These are phyloP conservation scores for Phanerochaete sordida DNA, from an alignment of 768 basidiomycete genomes.

Conservation along the genomic window DNA sequence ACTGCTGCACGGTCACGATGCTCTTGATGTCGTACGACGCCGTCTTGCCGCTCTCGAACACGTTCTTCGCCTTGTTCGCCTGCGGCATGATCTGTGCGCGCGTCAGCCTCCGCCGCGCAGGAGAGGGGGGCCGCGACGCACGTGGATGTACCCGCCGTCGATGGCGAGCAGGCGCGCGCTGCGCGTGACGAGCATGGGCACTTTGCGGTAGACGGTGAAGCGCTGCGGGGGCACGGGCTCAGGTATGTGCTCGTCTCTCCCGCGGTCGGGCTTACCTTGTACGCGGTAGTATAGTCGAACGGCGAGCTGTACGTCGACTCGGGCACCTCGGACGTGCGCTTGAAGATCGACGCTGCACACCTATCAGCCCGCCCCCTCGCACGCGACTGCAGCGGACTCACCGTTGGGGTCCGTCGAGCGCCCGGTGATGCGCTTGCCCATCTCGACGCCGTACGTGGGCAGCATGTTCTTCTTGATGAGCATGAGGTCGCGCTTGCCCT, in stretches of 20 bases:
- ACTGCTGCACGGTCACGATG: constrained; percentile 80
- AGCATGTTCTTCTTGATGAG: constrained; percentile 79
- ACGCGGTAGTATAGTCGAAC: constrained; percentile 80
- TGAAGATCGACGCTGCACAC: constrained; percentile 84
- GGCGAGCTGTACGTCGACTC: constrained; percentile 49
- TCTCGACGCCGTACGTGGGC: constrained; percentile 64
- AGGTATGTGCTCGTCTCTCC: neutral
- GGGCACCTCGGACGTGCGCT: constrained; percentile 72
- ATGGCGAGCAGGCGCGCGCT: constrained; percentile 91
- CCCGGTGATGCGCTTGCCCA: constrained; percentile 53
- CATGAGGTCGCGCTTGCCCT: constrained; percentile 80
- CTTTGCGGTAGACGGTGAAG: constrained; percentile 90
- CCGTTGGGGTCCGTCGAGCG: constrained; percentile 92
- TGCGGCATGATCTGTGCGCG: constrained; percentile 79
- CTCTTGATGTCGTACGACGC: constrained; percentile 90
- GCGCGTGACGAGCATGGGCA: constrained; percentile 89
- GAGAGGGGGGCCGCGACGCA: constrained; percentile 29
- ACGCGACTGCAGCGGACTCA: constrained; percentile 26
- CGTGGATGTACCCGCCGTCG: constrained; percentile 92
- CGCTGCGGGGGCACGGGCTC: constrained; percentile 43
- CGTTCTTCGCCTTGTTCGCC: constrained; percentile 69
- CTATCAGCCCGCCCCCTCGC: neutral
- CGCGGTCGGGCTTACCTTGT: constrained; percentile 57
- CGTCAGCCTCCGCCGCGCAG: neutral
- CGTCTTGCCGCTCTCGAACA: constrained; percentile 88